phyloP scores from a whole-genome alignment of 106 monocot genomes.

The Dendrobium nobile region DNA sequence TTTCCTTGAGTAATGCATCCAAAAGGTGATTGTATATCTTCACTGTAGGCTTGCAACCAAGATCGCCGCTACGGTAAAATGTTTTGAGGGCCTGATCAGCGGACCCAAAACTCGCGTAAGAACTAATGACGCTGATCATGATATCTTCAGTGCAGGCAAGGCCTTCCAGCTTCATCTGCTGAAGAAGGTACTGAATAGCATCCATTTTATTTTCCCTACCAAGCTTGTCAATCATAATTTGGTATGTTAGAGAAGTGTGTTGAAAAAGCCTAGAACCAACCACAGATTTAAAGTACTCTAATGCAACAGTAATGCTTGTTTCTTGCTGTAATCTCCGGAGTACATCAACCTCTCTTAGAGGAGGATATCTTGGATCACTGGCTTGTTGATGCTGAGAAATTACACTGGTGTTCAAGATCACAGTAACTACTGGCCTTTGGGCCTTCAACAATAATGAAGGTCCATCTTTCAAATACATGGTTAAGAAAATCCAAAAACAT shows the following conservation, averaged over 20 bases:
- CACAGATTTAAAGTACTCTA: constrained; percentile 47
- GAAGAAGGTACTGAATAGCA: constrained; percentile 49
- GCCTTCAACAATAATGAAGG: constrained; percentile 25
- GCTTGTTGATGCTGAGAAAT: constrained; percentile 5
- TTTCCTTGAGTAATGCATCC: constrained; percentile 56
- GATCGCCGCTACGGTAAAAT: constrained; percentile 66
- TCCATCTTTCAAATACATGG: constrained; percentile 52
- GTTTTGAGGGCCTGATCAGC: constrained; percentile 62
- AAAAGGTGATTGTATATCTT: constrained; percentile 80
- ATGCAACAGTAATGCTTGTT: constrained; percentile 19
- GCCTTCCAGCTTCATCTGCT: constrained; percentile 67
- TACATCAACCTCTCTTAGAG: constrained; percentile 41
- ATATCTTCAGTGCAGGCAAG: constrained; percentile 47
- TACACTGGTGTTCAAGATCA: constrained; percentile 22
- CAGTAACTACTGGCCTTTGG: constrained; percentile 10
- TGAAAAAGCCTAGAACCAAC: constrained; percentile 18
- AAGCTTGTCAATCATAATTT: constrained; percentile 45
- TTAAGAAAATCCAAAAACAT: not conserved
- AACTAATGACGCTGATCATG: constrained; percentile 35
- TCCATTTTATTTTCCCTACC: constrained; percentile 36
- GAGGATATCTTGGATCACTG: not conserved
- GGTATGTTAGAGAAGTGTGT: constrained; percentile 50
- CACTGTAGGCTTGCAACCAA: constrained; percentile 52
- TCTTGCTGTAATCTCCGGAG: constrained; percentile 19
- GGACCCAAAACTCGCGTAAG: constrained; percentile 39